Base-by-base conservation (phyloP, 805 yeast species). In the Candida maesae region DNA sequence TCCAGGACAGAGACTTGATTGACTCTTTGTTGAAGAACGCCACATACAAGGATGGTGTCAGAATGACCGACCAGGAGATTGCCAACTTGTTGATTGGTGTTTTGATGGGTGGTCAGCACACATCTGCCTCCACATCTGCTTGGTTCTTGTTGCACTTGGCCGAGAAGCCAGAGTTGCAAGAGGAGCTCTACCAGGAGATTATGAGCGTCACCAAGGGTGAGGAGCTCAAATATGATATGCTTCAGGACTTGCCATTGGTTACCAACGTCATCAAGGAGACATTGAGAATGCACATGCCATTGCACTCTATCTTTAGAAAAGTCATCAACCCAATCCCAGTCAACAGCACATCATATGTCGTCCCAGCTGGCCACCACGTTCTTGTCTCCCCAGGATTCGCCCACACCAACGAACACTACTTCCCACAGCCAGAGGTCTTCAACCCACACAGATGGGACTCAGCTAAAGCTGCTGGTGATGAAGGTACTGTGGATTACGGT, bases 71-170 rank as follows among this genome's bases (percentile, higher is more conserved):
- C 64, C 81, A 82, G 63, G 95, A 93, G 68, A 88, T 93, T 59
- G 93, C 98, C 36, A 85, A 90, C 66, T 72, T 93, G 64, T 71
- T 89, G 63, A 91, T 93, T 65, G 99, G 98, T 64, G 84, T 93
- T 41, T 73, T 93, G 47, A 93, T 93, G 99, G 99, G 99, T 57
- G 99, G 99, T 49, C 99, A 93, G 71, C 99, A 93, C 65, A 93
- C 99, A 20, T 84, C 95, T 49, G 93, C 98, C 33, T 77, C 98
- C 18, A 93, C 99, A 17, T 85, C 95, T 30, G 84, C 97, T 14
- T 93, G 99, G 99, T 80, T 81, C 58, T 70, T 93, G 59, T 74
- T 93, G 50, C 98, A 93, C 61, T 73, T 93, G 47, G 97, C 89
- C 51, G 95, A 84, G 56, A 73, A 78, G 56, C 95, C 95, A 34